Percentiles rank a stretch among this genome's conserved stretches.
These are phyloP conservation scores for Austroboletus eburneus DNA, from an alignment of 768 basidiomycete species.

Conservation along the genomic window DNA sequence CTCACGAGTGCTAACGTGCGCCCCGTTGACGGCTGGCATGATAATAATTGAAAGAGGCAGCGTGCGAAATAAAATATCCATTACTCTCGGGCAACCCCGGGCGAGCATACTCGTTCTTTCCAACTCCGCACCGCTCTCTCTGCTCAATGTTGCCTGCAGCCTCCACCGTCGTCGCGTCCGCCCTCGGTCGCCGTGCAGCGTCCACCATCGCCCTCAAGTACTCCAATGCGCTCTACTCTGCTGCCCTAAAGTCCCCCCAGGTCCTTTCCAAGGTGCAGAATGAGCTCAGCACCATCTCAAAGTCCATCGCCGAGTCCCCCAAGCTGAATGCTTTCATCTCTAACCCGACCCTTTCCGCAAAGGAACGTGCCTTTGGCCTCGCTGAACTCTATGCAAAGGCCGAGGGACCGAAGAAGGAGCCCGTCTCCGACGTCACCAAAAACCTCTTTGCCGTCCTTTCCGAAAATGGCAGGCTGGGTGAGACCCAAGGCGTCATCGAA, in stretches of 20 bases:
- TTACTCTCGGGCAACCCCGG: constrained; percentile 5
- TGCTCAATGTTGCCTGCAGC: constrained; percentile 55
- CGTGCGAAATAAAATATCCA: background rate
- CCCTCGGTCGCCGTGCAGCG: constrained; percentile 58
- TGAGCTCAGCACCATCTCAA: constrained; percentile 71
- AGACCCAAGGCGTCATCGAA: constrained; percentile 82
- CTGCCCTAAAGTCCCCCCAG: constrained; percentile 81
- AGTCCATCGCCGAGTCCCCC: constrained; percentile 61
- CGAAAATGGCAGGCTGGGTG: constrained; percentile 87
- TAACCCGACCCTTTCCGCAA: constrained; percentile 87
- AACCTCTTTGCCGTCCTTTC: constrained; percentile 88
- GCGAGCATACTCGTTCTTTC: background rate
- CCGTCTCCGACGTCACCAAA: constrained; percentile 82
- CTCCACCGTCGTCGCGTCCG: constrained; percentile 38
- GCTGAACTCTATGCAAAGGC: constrained; percentile 61
- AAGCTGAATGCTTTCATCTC: constrained; percentile 68
- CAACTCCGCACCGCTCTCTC: background rate
- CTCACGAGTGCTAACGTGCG: constrained; percentile 12
- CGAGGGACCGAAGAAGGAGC: constrained; percentile 68
- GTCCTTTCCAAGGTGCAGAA: constrained; percentile 81
- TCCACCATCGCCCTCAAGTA: constrained; percentile 80
- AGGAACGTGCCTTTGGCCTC: constrained; percentile 71
- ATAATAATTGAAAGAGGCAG: too few relatives aligned
- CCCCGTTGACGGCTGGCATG: constrained; percentile 32
- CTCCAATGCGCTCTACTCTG: constrained; percentile 76